A percentile compares a stretch with the other conserved stretches of the same genome.
Evolutionary conservation across 768 basidiomycete species (phyloP).

Genomic region (Sporobolomyces roseus): DNA sequence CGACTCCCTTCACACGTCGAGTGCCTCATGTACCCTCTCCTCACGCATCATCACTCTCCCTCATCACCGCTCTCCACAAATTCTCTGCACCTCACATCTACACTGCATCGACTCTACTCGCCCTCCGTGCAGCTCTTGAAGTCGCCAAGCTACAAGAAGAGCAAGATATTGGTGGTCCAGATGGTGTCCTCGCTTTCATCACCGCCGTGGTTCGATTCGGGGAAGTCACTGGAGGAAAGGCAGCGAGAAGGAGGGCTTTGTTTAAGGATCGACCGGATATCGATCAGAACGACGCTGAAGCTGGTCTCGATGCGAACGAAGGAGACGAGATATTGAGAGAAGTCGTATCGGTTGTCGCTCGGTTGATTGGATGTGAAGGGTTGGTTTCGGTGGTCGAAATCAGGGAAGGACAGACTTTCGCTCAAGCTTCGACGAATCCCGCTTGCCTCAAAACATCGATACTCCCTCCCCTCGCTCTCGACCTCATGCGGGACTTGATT

Average conservation of each 20-base stretch:
- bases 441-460: slow-evolving; percentile 21
- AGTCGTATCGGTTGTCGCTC: slow-evolving; percentile 43
- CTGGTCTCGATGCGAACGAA: background rate
- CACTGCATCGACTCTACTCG: slow-evolving; percentile 34
- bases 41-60: slow-evolving; percentile 39
- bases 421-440: slow-evolving; percentile 7
- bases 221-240: slow-evolving; percentile 37
- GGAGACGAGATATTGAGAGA: slow-evolving; percentile 41
- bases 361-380: slow-evolving; percentile 44
- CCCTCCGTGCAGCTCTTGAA: slow-evolving; percentile 39
- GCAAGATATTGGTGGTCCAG: slow-evolving; percentile 39
- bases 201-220: slow-evolving; percentile 43
- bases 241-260: background rate
- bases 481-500: slow-evolving; percentile 45
- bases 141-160: slow-evolving; percentile 40
- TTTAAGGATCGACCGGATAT: background rate
- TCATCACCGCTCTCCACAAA: slow-evolving; percentile 45
- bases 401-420: slow-evolving; percentile 18
- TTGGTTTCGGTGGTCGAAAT: slow-evolving; percentile 41
- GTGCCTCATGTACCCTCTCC: slow-evolving; percentile 28
- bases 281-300: background rate
- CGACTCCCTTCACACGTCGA: slow-evolving; percentile 42
- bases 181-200: slow-evolving; percentile 43
- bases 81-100: slow-evolving; percentile 44
- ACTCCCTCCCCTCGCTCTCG: slow-evolving; percentile 37